A percentile compares a stretch with the other conserved stretches of the same genome.
Evolutionary conservation across 2,329 filamentous ascomycete species (phyloP).

Genomic region (Scleromitrula shiraiana): DNA sequence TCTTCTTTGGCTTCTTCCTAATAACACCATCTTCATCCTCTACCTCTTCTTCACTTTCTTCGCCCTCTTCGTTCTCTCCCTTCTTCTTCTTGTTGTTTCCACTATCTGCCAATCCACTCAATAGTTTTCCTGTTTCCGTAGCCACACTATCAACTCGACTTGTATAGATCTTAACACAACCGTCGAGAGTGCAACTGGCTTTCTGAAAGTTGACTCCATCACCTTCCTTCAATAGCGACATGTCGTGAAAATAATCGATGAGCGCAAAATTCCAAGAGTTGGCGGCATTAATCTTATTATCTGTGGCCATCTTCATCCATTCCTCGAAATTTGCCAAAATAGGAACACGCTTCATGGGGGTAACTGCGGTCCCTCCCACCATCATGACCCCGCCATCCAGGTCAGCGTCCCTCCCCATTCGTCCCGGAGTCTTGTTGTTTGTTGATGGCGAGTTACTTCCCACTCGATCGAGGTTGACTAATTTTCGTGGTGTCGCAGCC

Average conservation of each 20-base stretch:
- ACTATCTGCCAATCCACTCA: conserved; percentile 89
- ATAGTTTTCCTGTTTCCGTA: conserved; percentile 88
- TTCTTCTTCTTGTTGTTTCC: conserved; percentile 67
- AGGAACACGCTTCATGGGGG: conserved; percentile 92
- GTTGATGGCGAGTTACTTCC: conserved; percentile 50
- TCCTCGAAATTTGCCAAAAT: conserved; percentile 98
- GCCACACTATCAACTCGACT: conserved; percentile 97
- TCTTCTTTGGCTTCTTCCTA: conserved; percentile 62
- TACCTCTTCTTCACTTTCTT: conserved; percentile 47
- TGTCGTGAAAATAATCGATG: conserved; percentile 99
- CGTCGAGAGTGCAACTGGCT: conserved; percentile 92
- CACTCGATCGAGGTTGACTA: conserved; percentile 48
- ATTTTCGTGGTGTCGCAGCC: conserved; percentile 66
- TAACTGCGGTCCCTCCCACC: conserved; percentile 69
- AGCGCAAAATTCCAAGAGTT: conserved; percentile 99
- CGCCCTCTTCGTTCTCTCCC: conserved; percentile 56
- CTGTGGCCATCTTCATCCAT: conserved; percentile 99
- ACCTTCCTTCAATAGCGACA: conserved; percentile 93
- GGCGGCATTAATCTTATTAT: conserved; percentile 97
- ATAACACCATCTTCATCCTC: conserved; percentile 47
- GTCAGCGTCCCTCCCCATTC: conserved; percentile 36
- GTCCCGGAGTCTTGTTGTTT: conserved; percentile 46
- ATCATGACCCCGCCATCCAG: conserved; percentile 51
- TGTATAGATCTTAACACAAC: conserved; percentile 98
- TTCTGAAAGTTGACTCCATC: conserved; percentile 98